phyloP scores from a whole-genome alignment of 805 yeast species.

The Citeromyces nyonsensis region DNA sequence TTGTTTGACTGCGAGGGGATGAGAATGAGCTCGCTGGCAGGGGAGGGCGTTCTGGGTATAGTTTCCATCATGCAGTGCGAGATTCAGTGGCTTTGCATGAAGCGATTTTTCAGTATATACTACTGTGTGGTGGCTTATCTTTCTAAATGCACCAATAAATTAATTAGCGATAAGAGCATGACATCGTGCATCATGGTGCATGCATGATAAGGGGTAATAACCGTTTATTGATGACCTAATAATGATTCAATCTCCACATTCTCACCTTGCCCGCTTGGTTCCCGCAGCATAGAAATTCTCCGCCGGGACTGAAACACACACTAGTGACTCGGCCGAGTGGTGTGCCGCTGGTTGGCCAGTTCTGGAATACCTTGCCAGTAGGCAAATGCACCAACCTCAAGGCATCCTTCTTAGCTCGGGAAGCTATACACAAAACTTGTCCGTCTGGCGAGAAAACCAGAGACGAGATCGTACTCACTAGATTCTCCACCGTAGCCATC shows the following conservation, averaged over 20 bases:
- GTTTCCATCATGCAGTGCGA: no score
- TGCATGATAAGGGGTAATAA: no score
- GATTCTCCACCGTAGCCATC: slow-evolving; percentile 52
- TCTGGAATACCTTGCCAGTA: slow-evolving; percentile 68
- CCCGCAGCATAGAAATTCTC: slow-evolving; percentile 78
- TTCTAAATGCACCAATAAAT: no score
- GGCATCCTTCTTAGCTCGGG: slow-evolving; percentile 76
- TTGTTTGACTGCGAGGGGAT: no score
- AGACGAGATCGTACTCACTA: slow-evolving; percentile 67
- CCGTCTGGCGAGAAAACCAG: slow-evolving; percentile 76
- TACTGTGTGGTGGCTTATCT: no score
- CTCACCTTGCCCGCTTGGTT: slow-evolving; percentile 85
- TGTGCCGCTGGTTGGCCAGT: slow-evolving; percentile 97
- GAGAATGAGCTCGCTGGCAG: no score
- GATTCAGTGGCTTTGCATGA: no score
- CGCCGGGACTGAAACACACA: slow-evolving; percentile 63
- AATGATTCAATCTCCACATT: slow-evolving; percentile 80
- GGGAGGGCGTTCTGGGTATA: no score
- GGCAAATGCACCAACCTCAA: slow-evolving; percentile 80
- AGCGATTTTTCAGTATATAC: no score
- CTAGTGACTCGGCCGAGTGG: slow-evolving; percentile 91
- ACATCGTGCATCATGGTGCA: no score
- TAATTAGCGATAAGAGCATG: no score
- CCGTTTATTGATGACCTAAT: slow-evolving; percentile 25
- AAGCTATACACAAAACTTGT: slow-evolving; percentile 74